Percentiles rank a stretch among this genome's conserved stretches.
Conservation (phyloP, 2,329 filamentous ascomycete species). For the Trichoderma harzianum region DNA sequence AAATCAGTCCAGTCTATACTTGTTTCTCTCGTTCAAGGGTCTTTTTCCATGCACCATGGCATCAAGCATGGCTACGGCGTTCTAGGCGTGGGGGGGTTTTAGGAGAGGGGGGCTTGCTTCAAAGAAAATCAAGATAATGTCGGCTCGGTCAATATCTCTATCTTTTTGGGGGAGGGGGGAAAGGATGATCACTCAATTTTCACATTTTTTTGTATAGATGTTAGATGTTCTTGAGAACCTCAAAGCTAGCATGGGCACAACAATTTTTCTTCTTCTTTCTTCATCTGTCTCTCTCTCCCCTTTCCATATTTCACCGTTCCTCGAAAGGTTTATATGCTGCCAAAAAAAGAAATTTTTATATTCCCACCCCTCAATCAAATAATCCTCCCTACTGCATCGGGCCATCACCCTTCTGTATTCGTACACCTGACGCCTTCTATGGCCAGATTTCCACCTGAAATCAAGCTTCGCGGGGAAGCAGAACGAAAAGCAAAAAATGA, state of each 20-base stretch:
- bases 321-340: neutral
- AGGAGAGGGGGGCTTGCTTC: slow-evolving; percentile 24
- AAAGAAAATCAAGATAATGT: slow-evolving; percentile 21
- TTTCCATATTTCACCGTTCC: slow-evolving; percentile 19
- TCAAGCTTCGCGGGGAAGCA: neutral
- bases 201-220: slow-evolving; percentile 10
- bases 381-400: slow-evolving; percentile 23
- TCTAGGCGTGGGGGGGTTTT: slow-evolving; percentile 30
- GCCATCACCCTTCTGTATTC: slow-evolving; percentile 23
- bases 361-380: slow-evolving; percentile 14
- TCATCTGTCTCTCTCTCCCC: neutral
- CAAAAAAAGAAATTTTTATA: neutral
- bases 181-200: neutral
- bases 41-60: slow-evolving; percentile 2
- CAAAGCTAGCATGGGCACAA: slow-evolving; percentile 14
- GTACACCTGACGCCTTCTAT: slow-evolving; percentile 23
- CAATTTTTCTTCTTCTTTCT: neutral
- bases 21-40: neutral
- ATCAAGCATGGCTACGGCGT: slow-evolving; percentile 29
- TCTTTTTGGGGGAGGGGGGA: neutral
- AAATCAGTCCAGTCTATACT: neutral
- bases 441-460: neutral
- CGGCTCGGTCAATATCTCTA: neutral
- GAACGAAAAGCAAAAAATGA: neutral
- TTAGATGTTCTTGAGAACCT: slow-evolving; percentile 4